Percentiles rank a stretch among this genome's conserved stretches.
phyloP scores from a whole-genome alignment of 768 basidiomycete species.

The Fistulinella prunicolor region DNA sequence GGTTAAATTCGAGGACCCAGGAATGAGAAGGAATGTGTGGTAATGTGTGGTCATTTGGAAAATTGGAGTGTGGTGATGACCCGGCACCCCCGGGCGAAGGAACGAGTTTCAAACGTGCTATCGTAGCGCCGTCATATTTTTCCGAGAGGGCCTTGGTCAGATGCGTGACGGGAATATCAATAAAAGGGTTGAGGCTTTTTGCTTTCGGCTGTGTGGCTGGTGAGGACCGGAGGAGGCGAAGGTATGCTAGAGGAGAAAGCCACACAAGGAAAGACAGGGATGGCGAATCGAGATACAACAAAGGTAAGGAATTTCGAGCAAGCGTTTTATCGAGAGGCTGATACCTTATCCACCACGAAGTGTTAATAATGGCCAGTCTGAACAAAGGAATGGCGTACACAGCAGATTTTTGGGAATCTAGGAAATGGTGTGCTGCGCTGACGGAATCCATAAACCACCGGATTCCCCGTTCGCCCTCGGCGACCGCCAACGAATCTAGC shows the following conservation, averaged over 20 bases:
- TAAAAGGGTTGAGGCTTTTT: conserved; percentile 14
- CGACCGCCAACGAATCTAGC: conserved; percentile 61
- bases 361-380: background rate
- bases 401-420: conserved; percentile 14
- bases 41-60: conserved; percentile 25
- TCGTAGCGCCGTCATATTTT: conserved; percentile 46
- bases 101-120: conserved; percentile 51
- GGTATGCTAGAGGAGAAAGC: conserved; percentile 66
- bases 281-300: conserved; percentile 68
- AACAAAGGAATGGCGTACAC: conserved; percentile 13
- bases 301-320: conserved; percentile 50
- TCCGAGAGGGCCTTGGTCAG: conserved; percentile 45
- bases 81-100: conserved; percentile 22
- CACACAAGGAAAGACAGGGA: conserved; percentile 71
- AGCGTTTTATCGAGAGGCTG: conserved; percentile 69
- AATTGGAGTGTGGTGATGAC: conserved; percentile 9
- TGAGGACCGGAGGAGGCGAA: conserved; percentile 50
- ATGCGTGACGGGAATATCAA: conserved; percentile 50
- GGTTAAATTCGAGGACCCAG: conserved; percentile 76
- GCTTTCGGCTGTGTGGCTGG: conserved; percentile 15
- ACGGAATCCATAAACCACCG: conserved; percentile 66
- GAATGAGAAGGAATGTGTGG: conserved; percentile 30
- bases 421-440: conserved; percentile 18
- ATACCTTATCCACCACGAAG: conserved; percentile 27
- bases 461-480: conserved; percentile 57